Evolutionary conservation across 306 rosid species (phyloP), one percentile per base, ranked within the genome.

Genomic region (Aeschynomene evenia): DNA sequence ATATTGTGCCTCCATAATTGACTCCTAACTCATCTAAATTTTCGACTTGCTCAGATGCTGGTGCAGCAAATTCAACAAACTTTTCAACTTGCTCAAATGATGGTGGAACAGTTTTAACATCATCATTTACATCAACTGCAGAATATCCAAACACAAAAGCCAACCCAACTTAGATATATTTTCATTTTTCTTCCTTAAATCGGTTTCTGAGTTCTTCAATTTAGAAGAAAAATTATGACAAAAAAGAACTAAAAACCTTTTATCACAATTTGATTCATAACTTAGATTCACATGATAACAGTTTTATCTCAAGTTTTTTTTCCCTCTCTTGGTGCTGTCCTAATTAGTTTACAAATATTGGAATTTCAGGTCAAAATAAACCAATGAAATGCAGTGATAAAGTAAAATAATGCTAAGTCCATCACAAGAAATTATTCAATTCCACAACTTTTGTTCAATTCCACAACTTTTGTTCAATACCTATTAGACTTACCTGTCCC

Each of bases 121-220:
- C 72, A 1, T 70, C 74, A 26, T 70, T 82, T 12, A 85, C 91
- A 68, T 72, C 66, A 7, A 67, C 94, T 87, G 79, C 64, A 55
- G 7, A 63, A 6, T 23, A 73, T 61, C 60, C 40, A 66, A 37
- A 13, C 58, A 66, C 12, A 31, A 15, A 21, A 48, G 21, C 54
- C 21, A 63, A 73, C 64, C 26, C 62, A 50, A 60, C n/a, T 31
- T 28, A 52, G 7, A 13, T 14, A 3, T 2, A n/a, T n/a, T n/a
- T n/a, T n/a, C n/a, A n/a, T 7, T 67, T 52, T 37, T 15, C 22
- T n/a, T 52, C 9, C 13, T n/a, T n/a, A n/a, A n/a, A n/a, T n/a
- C n/a, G n/a, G n/a, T n/a, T 45, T 46, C 23, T 45, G 29, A 31
- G 3, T 58, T 22, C 46, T 29, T 31, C 5, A 43, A 45, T 28